These are phyloP conservation scores for Phytophthora pini DNA, from an alignment of 352 stramenopile genomes.

Conservation along the genomic window DNA sequence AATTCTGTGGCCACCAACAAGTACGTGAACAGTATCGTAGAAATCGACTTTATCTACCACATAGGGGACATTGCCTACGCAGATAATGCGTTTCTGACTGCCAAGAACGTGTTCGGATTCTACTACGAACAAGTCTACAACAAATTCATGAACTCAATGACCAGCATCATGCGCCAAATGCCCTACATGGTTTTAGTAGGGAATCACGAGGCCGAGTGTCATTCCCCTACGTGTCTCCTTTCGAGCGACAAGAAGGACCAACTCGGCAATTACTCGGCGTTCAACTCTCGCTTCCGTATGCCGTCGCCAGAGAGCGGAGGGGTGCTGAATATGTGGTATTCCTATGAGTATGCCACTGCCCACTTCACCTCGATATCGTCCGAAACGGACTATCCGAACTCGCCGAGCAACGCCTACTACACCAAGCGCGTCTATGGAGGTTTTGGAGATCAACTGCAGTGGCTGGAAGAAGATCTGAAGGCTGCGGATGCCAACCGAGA, in stretches of 20 bases:
- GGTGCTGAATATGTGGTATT: conserved; percentile 53
- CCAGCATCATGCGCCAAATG: conserved; percentile 41
- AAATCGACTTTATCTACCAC: conserved; percentile 43
- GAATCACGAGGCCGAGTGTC: conserved; percentile 75
- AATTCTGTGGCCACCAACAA: conserved; percentile 39
- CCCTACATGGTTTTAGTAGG: conserved; percentile 75
- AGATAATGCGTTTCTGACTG: conserved; percentile 36
- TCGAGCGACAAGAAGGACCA: conserved; percentile 28
- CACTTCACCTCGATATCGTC: conserved; percentile 78
- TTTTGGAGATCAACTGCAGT: conserved; percentile 57
- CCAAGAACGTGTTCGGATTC: conserved; percentile 33
- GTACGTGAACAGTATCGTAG: conserved; percentile 42
- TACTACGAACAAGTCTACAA: conserved; percentile 66
- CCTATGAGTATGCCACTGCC: conserved; percentile 48
- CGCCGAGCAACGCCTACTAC: conserved; percentile 47
- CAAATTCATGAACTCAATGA: conserved; percentile 68
- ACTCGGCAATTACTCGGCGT: conserved; percentile 67
- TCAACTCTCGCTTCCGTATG: conserved; percentile 48
- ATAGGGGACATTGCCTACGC: conserved; percentile 43
- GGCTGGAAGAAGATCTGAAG: conserved; percentile 63
- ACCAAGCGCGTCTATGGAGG: conserved; percentile 35
- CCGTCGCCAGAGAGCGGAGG: conserved; percentile 43
- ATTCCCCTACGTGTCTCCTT: conserved; percentile 43
- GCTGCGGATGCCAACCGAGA: conserved; percentile 50
- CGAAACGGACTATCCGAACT: conserved; percentile 59